Evolutionary conservation across 768 basidiomycete species (phyloP), one percentile per base, ranked within the genome.

Genomic region (Tubosaeta sp.): DNA sequence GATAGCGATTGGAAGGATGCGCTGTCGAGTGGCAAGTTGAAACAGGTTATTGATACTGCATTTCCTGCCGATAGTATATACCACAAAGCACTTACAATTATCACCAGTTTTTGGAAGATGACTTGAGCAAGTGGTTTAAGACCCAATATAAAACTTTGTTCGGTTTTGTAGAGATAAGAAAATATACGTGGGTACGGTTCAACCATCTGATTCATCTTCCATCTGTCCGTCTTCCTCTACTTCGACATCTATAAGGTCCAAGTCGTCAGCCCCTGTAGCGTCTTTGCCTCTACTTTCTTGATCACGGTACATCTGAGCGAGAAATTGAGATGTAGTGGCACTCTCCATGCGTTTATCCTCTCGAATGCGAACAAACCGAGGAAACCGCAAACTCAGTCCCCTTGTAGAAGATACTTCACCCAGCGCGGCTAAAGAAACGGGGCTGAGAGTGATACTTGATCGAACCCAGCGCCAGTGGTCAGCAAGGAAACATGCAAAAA

Each of bases 311-410:
- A 93, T 78, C 12, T 76, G 73, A 9, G 80, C 86, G 44, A 94
- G 72, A 62, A 89, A 83, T 18, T 78, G 73, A 2, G 83, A 76
- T 4, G 84, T 83, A 57, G 83, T 91, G 2, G 90, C 91, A 56
- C 86, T 69, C 59, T 86, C 83, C 45, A 84, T 74, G 6, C 60
- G 59, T 67, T 92, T 94, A 68, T 94, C 93, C 10, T 84, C 82
- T 22, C 88, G 73, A 7, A 80, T 60, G 52, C 76, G 79, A 49
- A 94, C 75, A 70, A 94, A 95, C 31, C 93, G 77, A 36, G 94
- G 94, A 67, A 96, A 96, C 12, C 94, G 84, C 12, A 95, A 68
- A 58, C 87, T 89, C 27, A 94, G 72, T 5, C 94, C 94, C 24
- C 86, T 76, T 29, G 41, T 30, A 8, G 74, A 74, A 6, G 82